Base-by-base conservation (phyloP, 73 alveolate species). In the Paramecium sonneborni region DNA sequence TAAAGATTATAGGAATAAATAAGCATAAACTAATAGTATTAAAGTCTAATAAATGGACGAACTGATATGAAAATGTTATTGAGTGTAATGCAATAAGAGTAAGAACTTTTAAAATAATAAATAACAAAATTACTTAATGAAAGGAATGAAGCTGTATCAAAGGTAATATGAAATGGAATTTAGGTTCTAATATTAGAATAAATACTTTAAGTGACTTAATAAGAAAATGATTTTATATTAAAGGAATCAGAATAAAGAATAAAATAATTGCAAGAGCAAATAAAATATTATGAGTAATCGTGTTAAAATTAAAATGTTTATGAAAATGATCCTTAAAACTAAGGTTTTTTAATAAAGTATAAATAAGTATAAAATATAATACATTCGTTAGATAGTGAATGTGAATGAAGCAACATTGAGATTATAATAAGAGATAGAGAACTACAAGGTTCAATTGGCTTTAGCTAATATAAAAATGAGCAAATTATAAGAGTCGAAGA, bases 21-120 rank as follows among this genome's bases (percentile, higher is more conserved):
- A 14, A 72, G 32, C 20, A 72, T 72, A 14, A 72, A 32, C 32
- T 9, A 1, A 0, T 72, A 32, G 24, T 72, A 72, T 38, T n/a
- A 72, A 37, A 18, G 32, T 20, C 26, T 72, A 72, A 35, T 72
- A n/a, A 72, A 72, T 72, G 86, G 86, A 72, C 38, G 86, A 72
- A 72, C 86, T 11, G 86, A 72, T 14, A 32, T 72, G 55, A 35
- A 34, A 37, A 15, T 35, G 67, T 38, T 72, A 38, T 21, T 72
- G 37, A 38, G 86, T 72, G 57, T 38, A n/a, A 35, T 38, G 44
- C 44, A 72, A 72, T 72, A 9, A 37, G 86, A 72, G 10, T 37
- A 72, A 20, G 38, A 72, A 34, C n/a, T 32, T 28, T 24, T 72
- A 32, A 35, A 72, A 72, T 41, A 21, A 32, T 37, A 72, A 72